phyloP scores from a whole-genome alignment of 179 eudicot species.

The Beta lomatogona region DNA sequence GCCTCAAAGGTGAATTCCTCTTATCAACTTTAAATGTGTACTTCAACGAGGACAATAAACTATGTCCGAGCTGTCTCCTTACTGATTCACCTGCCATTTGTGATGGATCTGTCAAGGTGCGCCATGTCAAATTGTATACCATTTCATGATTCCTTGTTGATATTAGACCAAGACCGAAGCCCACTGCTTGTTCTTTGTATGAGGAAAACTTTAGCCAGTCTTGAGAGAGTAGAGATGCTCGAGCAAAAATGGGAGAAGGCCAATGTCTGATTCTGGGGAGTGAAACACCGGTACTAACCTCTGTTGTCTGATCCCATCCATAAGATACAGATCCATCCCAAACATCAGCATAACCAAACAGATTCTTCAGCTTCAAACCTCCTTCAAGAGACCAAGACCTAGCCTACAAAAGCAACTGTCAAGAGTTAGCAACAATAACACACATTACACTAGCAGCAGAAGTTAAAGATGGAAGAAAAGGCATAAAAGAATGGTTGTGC shows the following conservation, averaged over 20 bases:
- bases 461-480: constrained; percentile 10
- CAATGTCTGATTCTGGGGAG: constrained; percentile 60
- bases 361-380: constrained; percentile 70
- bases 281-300: constrained; percentile 74
- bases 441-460: constrained; percentile 15
- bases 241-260: constrained; percentile 63
- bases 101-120: constrained; percentile 77
- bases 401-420: constrained; percentile 57
- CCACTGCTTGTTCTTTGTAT: constrained; percentile 69
- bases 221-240: constrained; percentile 76
- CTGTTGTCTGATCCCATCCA: constrained; percentile 81
- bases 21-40: constrained; percentile 74
- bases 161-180: constrained; percentile 71
- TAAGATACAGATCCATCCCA: constrained; percentile 83
- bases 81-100: constrained; percentile 76
- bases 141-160: constrained; percentile 71
- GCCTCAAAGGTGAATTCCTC: constrained; percentile 78
- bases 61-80: constrained; percentile 91
- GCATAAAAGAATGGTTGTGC: background rate
- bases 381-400: constrained; percentile 85
- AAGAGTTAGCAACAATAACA: constrained; percentile 15
- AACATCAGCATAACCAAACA: constrained; percentile 79
- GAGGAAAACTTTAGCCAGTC: constrained; percentile 89
- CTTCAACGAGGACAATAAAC: constrained; percentile 73
- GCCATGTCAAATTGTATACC: constrained; percentile 75